phyloP scores from a whole-genome alignment of 495 filamentous ascomycete species.

The Achaetomiella virescens region DNA sequence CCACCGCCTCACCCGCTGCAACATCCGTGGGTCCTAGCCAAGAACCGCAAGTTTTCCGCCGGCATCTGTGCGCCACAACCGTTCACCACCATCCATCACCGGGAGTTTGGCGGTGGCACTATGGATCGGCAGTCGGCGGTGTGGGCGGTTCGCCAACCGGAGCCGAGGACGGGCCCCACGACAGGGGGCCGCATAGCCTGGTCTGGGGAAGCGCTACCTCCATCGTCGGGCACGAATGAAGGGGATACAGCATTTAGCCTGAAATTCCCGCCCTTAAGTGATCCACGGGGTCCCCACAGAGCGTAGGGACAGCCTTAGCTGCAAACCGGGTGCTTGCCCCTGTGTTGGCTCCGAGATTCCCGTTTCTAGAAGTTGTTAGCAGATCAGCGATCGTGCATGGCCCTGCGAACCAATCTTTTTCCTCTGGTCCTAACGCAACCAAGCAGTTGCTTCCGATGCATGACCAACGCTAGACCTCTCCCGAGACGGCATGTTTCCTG shows the following conservation, averaged over 20 bases:
- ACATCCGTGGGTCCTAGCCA: not conserved
- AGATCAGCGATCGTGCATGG: not conserved
- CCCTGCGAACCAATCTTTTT: not conserved
- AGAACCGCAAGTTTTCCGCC: no score
- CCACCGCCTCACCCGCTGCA: not conserved
- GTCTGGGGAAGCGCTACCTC: slow-evolving; percentile 3
- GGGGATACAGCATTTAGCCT: not conserved
- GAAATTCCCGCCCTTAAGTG: not conserved
- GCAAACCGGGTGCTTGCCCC: not conserved
- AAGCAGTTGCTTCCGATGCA: not conserved
- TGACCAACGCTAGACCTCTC: not conserved
- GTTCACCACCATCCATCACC: not conserved
- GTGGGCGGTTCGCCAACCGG: not conserved
- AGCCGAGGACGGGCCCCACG: not conserved
- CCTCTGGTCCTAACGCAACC: not conserved
- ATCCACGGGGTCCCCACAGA: not conserved
- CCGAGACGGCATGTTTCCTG: not conserved
- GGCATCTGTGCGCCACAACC: not conserved
- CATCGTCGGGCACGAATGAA: slow-evolving; percentile 1
- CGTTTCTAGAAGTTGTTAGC: slow-evolving; percentile 1
- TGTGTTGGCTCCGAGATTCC: slow-evolving; percentile 6
- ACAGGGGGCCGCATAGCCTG: not conserved
- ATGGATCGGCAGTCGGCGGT: not conserved
- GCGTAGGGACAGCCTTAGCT: not conserved
- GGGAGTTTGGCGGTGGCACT: not conserved